These are phyloP conservation scores for Ophiostoma pallidulum DNA, from an alignment of 2,329 filamentous ascomycete genomes.

Conservation along the genomic window DNA sequence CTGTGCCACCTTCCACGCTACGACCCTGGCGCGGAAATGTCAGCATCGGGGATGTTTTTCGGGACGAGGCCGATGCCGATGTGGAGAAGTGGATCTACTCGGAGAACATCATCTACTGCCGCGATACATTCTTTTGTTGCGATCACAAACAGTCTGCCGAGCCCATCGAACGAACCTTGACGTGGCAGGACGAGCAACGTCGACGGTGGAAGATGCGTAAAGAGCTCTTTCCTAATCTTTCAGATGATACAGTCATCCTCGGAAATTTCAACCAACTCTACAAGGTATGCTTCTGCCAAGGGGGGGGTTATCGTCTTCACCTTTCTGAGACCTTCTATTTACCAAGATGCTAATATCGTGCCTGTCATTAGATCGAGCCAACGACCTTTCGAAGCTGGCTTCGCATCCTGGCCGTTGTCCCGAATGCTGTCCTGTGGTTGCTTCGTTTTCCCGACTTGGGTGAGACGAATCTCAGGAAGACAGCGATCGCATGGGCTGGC, in stretches of 20 bases:
- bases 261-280: conserved; percentile 99
- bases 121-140: conserved; percentile 96
- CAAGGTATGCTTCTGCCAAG: conserved; percentile 75
- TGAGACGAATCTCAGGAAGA: conserved; percentile 73
- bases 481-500: conserved; percentile 75
- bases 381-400: conserved; percentile 95
- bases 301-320: not conserved
- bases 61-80: conserved; percentile 57
- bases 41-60: conserved; percentile 59
- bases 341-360: not conserved
- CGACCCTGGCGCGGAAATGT: conserved; percentile 70
- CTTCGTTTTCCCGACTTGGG: conserved; percentile 93
- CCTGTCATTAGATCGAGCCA: conserved; percentile 69
- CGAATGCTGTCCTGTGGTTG: conserved; percentile 87
- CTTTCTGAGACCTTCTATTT: conserved; percentile 1
- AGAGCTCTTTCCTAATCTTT: conserved; percentile 73
- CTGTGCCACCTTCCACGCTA: conserved; percentile 73
- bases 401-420: conserved; percentile 74
- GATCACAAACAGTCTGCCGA: conserved; percentile 84
- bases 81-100: conserved; percentile 84
- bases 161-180: conserved; percentile 50
- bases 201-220: conserved; percentile 89
- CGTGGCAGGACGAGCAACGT: conserved; percentile 75
- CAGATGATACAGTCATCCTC: conserved; percentile 79
- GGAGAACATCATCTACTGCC: conserved; percentile 91